Evolutionary conservation across 345 rosid species (phyloP), one percentile per base, ranked within the genome.

Genomic region (Erodium maritimum): DNA sequence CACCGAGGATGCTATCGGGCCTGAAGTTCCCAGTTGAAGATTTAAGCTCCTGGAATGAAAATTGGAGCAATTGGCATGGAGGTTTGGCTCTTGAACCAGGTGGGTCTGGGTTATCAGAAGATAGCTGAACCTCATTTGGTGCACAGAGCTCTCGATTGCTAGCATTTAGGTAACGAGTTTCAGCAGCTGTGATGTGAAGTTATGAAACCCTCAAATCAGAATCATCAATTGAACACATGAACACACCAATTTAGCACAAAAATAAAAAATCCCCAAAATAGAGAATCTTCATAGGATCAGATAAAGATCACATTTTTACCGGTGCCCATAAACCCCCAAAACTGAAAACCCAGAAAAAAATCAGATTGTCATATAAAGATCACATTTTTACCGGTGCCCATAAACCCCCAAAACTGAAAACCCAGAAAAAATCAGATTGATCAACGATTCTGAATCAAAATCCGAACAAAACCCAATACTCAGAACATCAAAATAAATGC

Each of bases 1-100:
- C 95, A 33, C 95, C 95, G 19, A 84, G 95, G 61, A 87, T 86
- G 72, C 90, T 87, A 66, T 87, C 95, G 0, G 88, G 90, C 71
- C 88, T 79, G 65, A 87, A 87, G 72, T 87, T 87, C 59, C 90
- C 86, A 11, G 90, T 84, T 21, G 95, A 90, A 18, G 85, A 80
- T 75, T 80, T 87, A 12, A 87, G 90, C 74, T 87, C 84, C 64
- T 80, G 88, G 59, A 82, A 84, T 52, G 79, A 50, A 67, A 87
- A 87, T 58, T 82, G 84, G 51, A 84, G 79, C 61, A 84, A 74
- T 65, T 74, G 88, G 70, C 79, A 67, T 33, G 71, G 75, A 60
- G 75, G 23, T 60, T 79, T 84, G 34, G 60, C 52, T 50, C 68
- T 75, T 0, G 66, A 29, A 34, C 55, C 55, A 29, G 70, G 65